Evolutionary conservation across 345 rosid genomes (phyloP), one percentile per base, ranked within the genome.

Genomic region (Eucalyptus tenuipes): DNA sequence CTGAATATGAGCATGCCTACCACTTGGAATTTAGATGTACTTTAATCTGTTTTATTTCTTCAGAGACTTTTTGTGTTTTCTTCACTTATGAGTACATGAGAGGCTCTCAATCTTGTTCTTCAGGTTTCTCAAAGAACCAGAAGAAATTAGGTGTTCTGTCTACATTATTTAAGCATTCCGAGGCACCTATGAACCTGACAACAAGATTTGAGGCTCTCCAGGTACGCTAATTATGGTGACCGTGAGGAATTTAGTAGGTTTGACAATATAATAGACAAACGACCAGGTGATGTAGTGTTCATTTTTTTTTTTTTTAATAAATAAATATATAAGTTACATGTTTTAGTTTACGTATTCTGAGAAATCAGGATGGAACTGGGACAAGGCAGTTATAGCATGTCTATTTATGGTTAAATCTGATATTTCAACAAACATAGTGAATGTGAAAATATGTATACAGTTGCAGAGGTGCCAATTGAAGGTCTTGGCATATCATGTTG

Each of bases 191-290:
- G 87, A 94, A 90, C 87, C 92, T 95, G 88, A 87, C 95, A 66
- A 92, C 93, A 89, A 96, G 97, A 92, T 89, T 96, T 92, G 99
- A 96, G 95, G 93, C 99, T 87, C 96, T 97, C 88, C 98, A 96
- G 98, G 99, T 96, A 93, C 5, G 6, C 47, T 90, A 86, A 82
- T 85, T 85, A 71, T 79, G 79, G 86, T 71, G 84, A 88, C 53
- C 61, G 75, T 82, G 31, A 49, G 86, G 40, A 79, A 27, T 86
- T 86, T 87, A 82, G 40, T 88, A 4, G 85, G 25, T 91, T 50
- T 7, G 53, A 45, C 31, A 61, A 27, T 61, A 57, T 87, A 42
- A 44, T 87, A 84, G 81, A 68, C 47, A 75, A 75, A 20, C 5
- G 45, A 75, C 84, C 29, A 75, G 9, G 15, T 40, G 84, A 75